phyloP scores from a whole-genome alignment of 2,329 filamentous ascomycete species.

The Metarhizium sp. region DNA sequence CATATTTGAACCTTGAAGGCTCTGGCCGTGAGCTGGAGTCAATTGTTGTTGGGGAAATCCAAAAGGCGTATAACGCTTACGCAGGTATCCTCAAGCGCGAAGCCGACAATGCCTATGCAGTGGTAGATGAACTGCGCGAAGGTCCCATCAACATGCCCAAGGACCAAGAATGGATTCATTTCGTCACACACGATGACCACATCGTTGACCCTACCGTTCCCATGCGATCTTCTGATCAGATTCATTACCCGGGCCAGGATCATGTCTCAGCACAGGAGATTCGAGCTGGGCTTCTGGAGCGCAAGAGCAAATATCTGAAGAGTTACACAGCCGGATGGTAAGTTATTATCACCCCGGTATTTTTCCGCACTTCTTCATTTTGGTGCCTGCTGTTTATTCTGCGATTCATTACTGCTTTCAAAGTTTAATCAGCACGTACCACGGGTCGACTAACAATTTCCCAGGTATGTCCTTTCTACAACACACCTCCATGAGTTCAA shows the following conservation, averaged over 20 bases:
- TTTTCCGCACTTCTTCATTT: not conserved
- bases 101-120: constrained; percentile 68
- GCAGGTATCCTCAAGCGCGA: constrained; percentile 87
- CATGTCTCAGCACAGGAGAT: constrained; percentile 78
- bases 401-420: not conserved
- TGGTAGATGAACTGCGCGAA: constrained; percentile 70
- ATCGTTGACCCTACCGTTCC: constrained; percentile 81
- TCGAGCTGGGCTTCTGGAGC: constrained; percentile 81
- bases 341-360: constrained; percentile 19
- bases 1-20: constrained; percentile 86
- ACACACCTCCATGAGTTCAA: constrained; percentile 99
- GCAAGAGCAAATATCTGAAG: constrained; percentile 98
- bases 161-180: constrained; percentile 81
- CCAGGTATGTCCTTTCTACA: constrained; percentile 87
- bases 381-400: not conserved
- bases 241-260: constrained; percentile 85
- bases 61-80: constrained; percentile 94
- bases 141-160: constrained; percentile 91
- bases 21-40: constrained; percentile 92
- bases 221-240: constrained; percentile 67
- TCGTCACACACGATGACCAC: constrained; percentile 72
- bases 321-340: constrained; percentile 94
- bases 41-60: constrained; percentile 94
- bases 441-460: not conserved
- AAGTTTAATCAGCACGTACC: constrained; percentile 5